Conservation (phyloP, 2,329 filamentous ascomycete genomes). For the Colletotrichum falcatum region DNA sequence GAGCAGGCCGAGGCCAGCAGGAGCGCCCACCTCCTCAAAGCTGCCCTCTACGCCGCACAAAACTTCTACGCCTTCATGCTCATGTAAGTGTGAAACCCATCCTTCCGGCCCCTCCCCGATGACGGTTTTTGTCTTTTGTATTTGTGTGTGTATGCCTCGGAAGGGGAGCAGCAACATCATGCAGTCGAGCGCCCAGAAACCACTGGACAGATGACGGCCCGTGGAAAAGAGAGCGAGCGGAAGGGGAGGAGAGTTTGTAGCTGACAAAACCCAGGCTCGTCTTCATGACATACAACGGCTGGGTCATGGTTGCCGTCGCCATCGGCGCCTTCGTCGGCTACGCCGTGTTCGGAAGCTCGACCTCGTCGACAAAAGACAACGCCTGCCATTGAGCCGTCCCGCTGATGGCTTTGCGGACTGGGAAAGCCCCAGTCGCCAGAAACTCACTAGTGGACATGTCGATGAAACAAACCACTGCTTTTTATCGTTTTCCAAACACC, state of each 20-base stretch:
- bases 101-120: neutral
- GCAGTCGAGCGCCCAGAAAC: neutral
- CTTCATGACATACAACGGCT: slow-evolving; percentile 99
- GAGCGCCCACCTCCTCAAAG: slow-evolving; percentile 82
- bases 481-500: neutral
- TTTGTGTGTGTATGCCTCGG: neutral
- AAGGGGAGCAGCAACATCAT: neutral
- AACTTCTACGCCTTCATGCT: slow-evolving; percentile 99
- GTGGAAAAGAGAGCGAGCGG: neutral
- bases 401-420: neutral
- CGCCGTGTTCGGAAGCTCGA: slow-evolving; percentile 79
- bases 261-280: slow-evolving; percentile 75
- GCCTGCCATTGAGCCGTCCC: slow-evolving; percentile 82
- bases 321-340: slow-evolving; percentile 92
- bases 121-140: neutral
- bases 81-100: slow-evolving; percentile 76
- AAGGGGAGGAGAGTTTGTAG: neutral
- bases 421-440: neutral
- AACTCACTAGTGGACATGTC: neutral
- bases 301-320: slow-evolving; percentile 93
- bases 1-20: slow-evolving; percentile 71
- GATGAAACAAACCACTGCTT: neutral
- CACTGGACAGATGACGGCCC: too few relatives aligned
- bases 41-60: slow-evolving; percentile 87
- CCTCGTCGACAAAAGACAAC: slow-evolving; percentile 82